Evolutionary conservation across 306 rosid species (phyloP), one percentile per base, ranked within the genome.

Genomic region (Ceratonia siliqua): DNA sequence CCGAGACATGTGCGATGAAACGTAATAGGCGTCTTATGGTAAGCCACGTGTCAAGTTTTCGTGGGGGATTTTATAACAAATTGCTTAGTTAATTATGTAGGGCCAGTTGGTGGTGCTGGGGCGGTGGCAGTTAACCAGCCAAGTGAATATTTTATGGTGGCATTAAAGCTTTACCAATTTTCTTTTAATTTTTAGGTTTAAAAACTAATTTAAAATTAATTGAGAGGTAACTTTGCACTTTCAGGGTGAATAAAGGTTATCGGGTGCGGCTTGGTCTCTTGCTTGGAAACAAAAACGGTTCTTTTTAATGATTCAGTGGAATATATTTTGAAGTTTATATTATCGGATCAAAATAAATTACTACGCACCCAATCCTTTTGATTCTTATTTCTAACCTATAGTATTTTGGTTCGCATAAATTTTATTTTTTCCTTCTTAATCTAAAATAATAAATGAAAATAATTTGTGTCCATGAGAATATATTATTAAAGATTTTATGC

Each of bases 71-170:
- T 43, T 24, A 38, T 25, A 38, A n/a, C 5, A 17, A 22, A 53
- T 39, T 30, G 55, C 65, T 32, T 10, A 13, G 2, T 53, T 25
- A 54, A 77, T 53, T 46, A 62, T 43, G 68, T 45, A 14, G 55
- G 79, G 11, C 80, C 78, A 65, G 83, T 78, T 81, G 80, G 82
- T 69, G 80, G 14, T 39, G 21, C 35, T 15, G 8, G 76, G 83
- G 73, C 79, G 84, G 82, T 79, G 84, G 69, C 48, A 83, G 84
- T 83, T 83, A 76, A 83, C 79, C 79, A 24, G 55, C 68, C 54
- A 56, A 48, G 30, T 33, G 3, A 46, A 17, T 48, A 71, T 70
- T 15, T 9, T 75, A 17, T 43, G 18, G 20, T 35, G 4, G 3
- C 46, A 42, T 15, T 46, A 24, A 21, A 21, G 64, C 69, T 74